Conservation (phyloP, 345 rosid genomes). For the Eucalyptus decipiens region DNA sequence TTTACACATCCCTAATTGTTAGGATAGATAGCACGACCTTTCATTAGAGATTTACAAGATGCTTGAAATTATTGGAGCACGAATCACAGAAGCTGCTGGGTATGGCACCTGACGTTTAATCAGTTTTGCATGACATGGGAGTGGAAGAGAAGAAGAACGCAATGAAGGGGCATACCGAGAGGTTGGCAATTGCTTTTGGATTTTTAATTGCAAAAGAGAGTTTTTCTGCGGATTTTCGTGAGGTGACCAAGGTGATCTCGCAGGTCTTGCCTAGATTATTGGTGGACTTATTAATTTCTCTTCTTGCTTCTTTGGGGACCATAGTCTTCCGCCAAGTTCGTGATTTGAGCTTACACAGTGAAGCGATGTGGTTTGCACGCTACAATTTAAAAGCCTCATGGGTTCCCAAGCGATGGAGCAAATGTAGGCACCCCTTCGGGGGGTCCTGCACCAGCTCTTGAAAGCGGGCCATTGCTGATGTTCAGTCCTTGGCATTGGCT, state of each 20-base stretch:
- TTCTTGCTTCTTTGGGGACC: neutral
- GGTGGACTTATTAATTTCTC: neutral
- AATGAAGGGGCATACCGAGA: conserved; percentile 9
- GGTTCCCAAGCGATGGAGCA: neutral
- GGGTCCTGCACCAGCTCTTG: neutral
- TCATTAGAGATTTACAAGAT: conserved; percentile 1
- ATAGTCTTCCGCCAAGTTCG: neutral
- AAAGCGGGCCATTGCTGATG: neutral
- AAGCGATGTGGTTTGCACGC: neutral
- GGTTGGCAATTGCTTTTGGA: conserved; percentile 13
- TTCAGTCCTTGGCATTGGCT: neutral
- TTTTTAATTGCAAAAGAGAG: conserved; percentile 1
- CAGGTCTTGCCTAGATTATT: conserved; percentile 9
- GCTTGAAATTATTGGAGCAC: conserved; percentile 5
- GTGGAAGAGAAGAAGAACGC: conserved; percentile 12
- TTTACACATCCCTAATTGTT: too few relatives aligned
- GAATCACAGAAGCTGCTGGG: conserved; percentile 5
- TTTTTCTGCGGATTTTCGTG: conserved; percentile 10
- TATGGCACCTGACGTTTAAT: neutral
- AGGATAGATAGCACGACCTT: conserved; percentile 1
- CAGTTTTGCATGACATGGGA: conserved; percentile 13
- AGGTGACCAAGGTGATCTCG: conserved; percentile 6
- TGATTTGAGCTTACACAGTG: neutral
- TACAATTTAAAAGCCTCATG: neutral
- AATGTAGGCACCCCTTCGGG: neutral